These are phyloP conservation scores for Durotheca rogersii DNA, from an alignment of 495 filamentous ascomycete genomes.

Conservation along the genomic window DNA sequence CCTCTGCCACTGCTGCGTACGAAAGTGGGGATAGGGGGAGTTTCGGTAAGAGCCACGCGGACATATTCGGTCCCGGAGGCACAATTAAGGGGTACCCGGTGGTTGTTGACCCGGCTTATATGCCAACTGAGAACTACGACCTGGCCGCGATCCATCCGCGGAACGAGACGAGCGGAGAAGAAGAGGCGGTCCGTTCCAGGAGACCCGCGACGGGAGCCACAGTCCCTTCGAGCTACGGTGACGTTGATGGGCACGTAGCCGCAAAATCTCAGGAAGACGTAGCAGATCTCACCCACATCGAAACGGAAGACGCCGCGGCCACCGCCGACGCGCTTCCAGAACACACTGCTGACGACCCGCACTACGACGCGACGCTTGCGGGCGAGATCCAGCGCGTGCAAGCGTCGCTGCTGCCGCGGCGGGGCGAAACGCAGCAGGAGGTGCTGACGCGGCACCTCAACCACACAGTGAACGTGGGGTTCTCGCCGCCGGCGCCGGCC, in stretches of 20 bases:
- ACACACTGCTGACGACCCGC: slow-evolving; percentile 57
- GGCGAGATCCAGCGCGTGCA: slow-evolving; percentile 63
- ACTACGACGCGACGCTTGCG: slow-evolving; percentile 62
- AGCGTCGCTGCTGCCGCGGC: slow-evolving; percentile 47
- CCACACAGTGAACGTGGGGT: slow-evolving; percentile 55
- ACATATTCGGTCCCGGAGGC: slow-evolving; percentile 28
- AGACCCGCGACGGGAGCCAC: no score
- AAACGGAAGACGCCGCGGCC: not conserved
- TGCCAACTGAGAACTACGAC: slow-evolving; percentile 19
- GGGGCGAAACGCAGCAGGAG: slow-evolving; percentile 53
- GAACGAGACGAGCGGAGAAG: not conserved
- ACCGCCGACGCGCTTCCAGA: slow-evolving; percentile 41
- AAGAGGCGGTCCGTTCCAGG: no score
- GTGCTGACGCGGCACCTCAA: slow-evolving; percentile 65
- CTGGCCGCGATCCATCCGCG: slow-evolving; percentile 8
- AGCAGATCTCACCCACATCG: no score
- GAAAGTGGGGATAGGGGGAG: slow-evolving; percentile 12
- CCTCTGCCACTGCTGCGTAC: slow-evolving; percentile 47
- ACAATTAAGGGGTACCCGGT: slow-evolving; percentile 31
- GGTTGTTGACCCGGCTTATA: slow-evolving; percentile 30
- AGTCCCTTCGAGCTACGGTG: no score
- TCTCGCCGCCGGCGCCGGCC: slow-evolving; percentile 55
- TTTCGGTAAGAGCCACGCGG: slow-evolving; percentile 25
- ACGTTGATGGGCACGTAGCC: no score
- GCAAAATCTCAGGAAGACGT: no score